Conservation (phyloP, 495 filamentous ascomycete genomes). For the Penicillium taxi region DNA sequence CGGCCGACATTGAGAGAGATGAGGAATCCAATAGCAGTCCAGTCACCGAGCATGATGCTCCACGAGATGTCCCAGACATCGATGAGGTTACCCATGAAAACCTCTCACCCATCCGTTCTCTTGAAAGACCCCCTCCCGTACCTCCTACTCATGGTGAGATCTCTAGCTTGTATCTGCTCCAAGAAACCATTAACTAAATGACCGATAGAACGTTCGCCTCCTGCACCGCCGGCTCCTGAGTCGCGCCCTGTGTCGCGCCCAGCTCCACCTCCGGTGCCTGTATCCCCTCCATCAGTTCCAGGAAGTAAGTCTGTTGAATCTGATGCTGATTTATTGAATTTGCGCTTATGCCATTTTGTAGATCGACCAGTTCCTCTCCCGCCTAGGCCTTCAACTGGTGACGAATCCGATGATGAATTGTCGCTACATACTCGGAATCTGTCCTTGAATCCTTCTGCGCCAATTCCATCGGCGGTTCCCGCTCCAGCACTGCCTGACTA, state of each 20-base stretch:
- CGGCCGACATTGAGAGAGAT: constrained; percentile 37
- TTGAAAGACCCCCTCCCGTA: constrained; percentile 36
- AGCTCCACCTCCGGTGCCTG: constrained; percentile 53
- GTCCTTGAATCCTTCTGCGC: constrained; percentile 35
- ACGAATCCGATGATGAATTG: constrained; percentile 90
- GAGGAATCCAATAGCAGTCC: constrained; percentile 30
- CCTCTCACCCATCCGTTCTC: constrained; percentile 36
- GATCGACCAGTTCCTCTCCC: constrained; percentile 51
- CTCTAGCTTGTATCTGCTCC: neutral
- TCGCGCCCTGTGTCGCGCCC: constrained; percentile 42
- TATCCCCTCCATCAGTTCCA: constrained; percentile 60
- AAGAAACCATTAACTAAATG: constrained; percentile 5
- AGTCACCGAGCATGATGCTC: constrained; percentile 35
- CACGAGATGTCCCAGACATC: constrained; percentile 51
- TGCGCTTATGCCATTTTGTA: constrained; percentile 21
- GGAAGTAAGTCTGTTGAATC: constrained; percentile 49
- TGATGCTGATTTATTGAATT: neutral
- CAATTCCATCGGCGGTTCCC: constrained; percentile 39
- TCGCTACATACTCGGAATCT: constrained; percentile 52
- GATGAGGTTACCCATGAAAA: constrained; percentile 48
- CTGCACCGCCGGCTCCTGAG: constrained; percentile 27
- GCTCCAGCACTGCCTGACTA: constrained; percentile 42
- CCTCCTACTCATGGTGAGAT: constrained; percentile 46
- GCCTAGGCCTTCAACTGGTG: constrained; percentile 56
- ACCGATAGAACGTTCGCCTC: constrained; percentile 24